Percentiles rank a stretch among this genome's conserved stretches.
phyloP scores from a whole-genome alignment of 75 land plant genomes.

The Cupressus sempervirens region DNA sequence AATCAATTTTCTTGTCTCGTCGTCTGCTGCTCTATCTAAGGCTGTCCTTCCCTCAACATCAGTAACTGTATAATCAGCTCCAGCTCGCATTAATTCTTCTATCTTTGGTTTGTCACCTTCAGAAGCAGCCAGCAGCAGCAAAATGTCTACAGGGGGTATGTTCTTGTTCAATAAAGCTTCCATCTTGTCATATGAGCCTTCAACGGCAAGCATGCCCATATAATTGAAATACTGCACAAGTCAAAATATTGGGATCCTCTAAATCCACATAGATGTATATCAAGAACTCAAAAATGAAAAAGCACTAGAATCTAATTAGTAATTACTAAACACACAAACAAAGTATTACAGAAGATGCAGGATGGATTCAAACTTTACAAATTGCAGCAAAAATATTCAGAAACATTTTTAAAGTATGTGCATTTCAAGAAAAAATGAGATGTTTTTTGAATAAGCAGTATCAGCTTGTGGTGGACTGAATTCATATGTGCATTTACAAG shows the following conservation, averaged over 20 bases:
- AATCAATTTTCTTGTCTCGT: slow-evolving; percentile 70
- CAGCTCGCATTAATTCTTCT: slow-evolving; percentile 85
- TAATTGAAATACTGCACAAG: slow-evolving; percentile 92
- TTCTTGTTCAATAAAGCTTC: slow-evolving; percentile 75
- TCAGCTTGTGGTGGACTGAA: not conserved
- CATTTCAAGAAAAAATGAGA: not conserved
- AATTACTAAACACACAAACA: not conserved
- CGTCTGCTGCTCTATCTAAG: slow-evolving; percentile 66
- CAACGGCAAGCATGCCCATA: slow-evolving; percentile 99
- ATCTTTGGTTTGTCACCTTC: slow-evolving; percentile 96
- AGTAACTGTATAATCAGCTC: slow-evolving; percentile 68
- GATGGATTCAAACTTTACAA: not conserved
- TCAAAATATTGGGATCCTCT: not conserved
- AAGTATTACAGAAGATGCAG: not conserved
- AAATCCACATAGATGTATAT: not conserved
- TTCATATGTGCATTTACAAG: not conserved
- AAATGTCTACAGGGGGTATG: slow-evolving; percentile 89
- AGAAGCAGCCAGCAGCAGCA: slow-evolving; percentile 83
- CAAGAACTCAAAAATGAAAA: not conserved
- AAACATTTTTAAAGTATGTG: not conserved
- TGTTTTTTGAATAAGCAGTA: not conserved
- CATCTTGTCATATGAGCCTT: slow-evolving; percentile 97
- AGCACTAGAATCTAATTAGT: not conserved
- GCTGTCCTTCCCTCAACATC: slow-evolving; percentile 88
- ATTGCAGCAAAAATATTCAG: not conserved